These are phyloP conservation scores for Solanum bulbocastanum DNA, from an alignment of 257 asterid genomes.

Conservation along the genomic window DNA sequence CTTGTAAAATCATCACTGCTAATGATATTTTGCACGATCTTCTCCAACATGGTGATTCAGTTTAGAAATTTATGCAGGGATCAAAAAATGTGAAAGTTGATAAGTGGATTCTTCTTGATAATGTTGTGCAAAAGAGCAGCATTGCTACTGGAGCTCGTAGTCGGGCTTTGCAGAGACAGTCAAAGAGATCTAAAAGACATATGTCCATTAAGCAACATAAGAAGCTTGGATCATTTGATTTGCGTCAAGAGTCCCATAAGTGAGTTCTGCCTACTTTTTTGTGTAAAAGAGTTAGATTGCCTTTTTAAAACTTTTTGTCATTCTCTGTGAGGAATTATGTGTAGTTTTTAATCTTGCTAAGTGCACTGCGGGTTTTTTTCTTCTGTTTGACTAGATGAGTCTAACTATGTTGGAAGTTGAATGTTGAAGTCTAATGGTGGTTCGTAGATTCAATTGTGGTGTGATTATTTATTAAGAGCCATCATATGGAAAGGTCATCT, in stretches of 20 bases:
- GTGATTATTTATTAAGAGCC: background rate
- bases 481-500: background rate
- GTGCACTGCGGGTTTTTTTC: background rate
- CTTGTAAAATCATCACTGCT: constrained; percentile 28
- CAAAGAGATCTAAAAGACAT: constrained; percentile 69
- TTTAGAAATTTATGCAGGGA: constrained; percentile 68
- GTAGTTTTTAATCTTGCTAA: background rate
- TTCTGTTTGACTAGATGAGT: background rate
- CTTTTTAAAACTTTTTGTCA: background rate
- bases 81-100: constrained; percentile 62
- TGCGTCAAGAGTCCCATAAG: constrained; percentile 58
- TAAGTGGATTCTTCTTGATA: constrained; percentile 77
- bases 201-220: constrained; percentile 71
- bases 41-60: constrained; percentile 70
- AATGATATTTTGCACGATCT: constrained; percentile 57
- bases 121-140: constrained; percentile 42
- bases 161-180: constrained; percentile 24
- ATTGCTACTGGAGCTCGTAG: constrained; percentile 11
- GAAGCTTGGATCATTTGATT: constrained; percentile 42
- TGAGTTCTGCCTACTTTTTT: constrained; percentile 22
- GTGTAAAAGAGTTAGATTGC: background rate
- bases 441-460: background rate
- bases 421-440: background rate
- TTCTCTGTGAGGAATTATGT: background rate
- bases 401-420: background rate